A percentile compares a stretch with the other conserved stretches of the same genome.
Evolutionary conservation across 495 filamentous ascomycete genomes (phyloP).

Genomic region (Podospora tetraspora): DNA sequence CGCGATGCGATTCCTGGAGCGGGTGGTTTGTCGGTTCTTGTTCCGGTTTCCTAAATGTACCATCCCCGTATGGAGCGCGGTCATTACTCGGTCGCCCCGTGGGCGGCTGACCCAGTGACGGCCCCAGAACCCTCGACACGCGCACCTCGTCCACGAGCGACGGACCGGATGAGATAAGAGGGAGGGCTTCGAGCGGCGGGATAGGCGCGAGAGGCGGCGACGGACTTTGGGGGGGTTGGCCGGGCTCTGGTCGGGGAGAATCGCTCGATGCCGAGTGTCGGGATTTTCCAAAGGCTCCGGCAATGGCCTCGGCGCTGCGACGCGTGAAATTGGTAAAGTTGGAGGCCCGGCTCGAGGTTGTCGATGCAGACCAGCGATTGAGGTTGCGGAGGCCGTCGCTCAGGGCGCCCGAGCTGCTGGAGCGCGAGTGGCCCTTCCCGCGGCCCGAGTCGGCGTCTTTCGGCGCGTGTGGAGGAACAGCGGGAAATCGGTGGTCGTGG

Average conservation of each 20-base stretch:
- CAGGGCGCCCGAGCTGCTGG: conserved; percentile 42
- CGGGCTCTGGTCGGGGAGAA: conserved; percentile 19
- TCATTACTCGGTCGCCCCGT: conserved; percentile 15
- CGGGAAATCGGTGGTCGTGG: conserved; percentile 26
- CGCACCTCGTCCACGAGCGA: conserved; percentile 35
- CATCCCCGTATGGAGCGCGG: conserved; percentile 24
- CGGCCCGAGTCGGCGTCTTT: conserved; percentile 25
- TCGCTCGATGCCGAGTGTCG: conserved; percentile 26
- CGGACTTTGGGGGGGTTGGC: conserved; percentile 12
- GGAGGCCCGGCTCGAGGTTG: conserved; percentile 62
- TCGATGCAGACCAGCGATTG: conserved; percentile 80
- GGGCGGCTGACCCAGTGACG: conserved; percentile 12
- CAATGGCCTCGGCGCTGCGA: conserved; percentile 41
- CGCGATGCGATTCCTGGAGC: conserved; percentile 12
- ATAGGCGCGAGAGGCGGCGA: conserved; percentile 22
- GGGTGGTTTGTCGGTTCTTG: conserved; percentile 18
- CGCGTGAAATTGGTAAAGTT: conserved; percentile 52
- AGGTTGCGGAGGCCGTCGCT: conserved; percentile 65
- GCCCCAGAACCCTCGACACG: conserved; percentile 21
- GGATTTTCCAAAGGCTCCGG: conserved; percentile 21
- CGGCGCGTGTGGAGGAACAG: conserved; percentile 19
- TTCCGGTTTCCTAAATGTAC: conserved; percentile 15
- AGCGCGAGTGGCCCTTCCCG: conserved; percentile 37
- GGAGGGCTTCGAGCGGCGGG: conserved; percentile 30
- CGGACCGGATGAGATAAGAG: conserved; percentile 37